Percentiles rank a stretch among this genome's conserved stretches.
Evolutionary conservation across 2,329 filamentous ascomycete species (phyloP).

Genomic region (Metarhizium humberi): DNA sequence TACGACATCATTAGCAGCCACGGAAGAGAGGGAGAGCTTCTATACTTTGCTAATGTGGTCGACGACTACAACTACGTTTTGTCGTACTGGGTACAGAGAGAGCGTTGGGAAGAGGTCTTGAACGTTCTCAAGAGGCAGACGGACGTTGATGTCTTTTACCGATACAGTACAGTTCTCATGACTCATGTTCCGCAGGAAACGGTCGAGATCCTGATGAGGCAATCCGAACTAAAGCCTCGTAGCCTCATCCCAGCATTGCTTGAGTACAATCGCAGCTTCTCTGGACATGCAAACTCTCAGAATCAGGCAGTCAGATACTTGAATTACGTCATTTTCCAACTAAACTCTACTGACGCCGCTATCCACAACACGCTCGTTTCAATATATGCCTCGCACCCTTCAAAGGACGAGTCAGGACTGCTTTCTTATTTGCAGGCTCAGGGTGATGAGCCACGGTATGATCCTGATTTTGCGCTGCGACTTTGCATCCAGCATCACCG

Average conservation of each 20-base stretch:
- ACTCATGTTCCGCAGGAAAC: constrained; percentile 74
- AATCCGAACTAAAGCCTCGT: constrained; percentile 73
- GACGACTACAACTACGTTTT: constrained; percentile 93
- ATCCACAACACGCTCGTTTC: constrained; percentile 96
- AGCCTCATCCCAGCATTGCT: constrained; percentile 88
- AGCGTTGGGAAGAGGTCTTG: constrained; percentile 82
- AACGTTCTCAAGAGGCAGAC: constrained; percentile 88
- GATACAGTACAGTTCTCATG: constrained; percentile 96
- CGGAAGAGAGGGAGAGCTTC: constrained; percentile 82
- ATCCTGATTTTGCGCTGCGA: constrained; percentile 91
- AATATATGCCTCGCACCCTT: constrained; percentile 82
- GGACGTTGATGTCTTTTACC: constrained; percentile 87
- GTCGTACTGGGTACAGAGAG: constrained; percentile 93
- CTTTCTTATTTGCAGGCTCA: constrained; percentile 87
- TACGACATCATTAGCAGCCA: constrained; percentile 97
- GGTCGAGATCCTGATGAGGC: constrained; percentile 93
- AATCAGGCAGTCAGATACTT: constrained; percentile 94
- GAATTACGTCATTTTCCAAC: constrained; percentile 83
- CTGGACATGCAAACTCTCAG: constrained; percentile 51
- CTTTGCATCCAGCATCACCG: constrained; percentile 92
- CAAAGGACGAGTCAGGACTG: constrained; percentile 74
- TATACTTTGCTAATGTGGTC: constrained; percentile 81
- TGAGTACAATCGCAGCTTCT: constrained; percentile 78
- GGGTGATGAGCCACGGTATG: constrained; percentile 76
- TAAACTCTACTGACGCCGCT: constrained; percentile 70